Conservation (phyloP, 176 grass and related monocot genomes). For the Musa beccarii region DNA sequence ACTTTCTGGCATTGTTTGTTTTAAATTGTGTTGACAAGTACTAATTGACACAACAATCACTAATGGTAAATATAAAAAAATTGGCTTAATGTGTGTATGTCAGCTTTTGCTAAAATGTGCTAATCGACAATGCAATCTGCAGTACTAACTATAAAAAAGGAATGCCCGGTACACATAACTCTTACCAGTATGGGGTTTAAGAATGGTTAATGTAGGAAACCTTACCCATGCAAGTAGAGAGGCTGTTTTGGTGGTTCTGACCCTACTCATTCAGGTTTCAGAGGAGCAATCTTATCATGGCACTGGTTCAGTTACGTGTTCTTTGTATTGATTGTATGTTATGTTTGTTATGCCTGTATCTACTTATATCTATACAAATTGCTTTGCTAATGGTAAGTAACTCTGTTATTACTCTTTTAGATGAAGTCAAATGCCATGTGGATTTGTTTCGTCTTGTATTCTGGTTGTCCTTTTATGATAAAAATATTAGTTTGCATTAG, state of each 20-base stretch:
- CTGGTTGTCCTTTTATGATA: not conserved
- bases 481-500: not conserved
- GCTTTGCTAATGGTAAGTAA: not conserved
- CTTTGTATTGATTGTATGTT: not conserved
- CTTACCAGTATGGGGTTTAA: not conserved
- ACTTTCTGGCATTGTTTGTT: not conserved
- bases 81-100: no score
- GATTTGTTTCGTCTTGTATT: not conserved
- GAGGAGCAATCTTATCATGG: not conserved
- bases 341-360: no score
- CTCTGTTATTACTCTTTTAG: not conserved
- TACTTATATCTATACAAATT: no score
- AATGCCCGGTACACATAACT: not conserved
- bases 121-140: no score
- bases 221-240: not conserved
- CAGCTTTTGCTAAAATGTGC: no score
- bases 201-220: not conserved
- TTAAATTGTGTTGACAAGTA: not conserved
- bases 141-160: not conserved
- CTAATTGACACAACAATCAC: no score
- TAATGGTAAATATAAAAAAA: no score
- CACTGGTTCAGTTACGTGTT: not conserved
- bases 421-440: not conserved
- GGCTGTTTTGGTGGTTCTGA: not conserved
- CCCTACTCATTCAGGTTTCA: not conserved